A percentile compares a stretch with the other conserved stretches of the same genome.
These are phyloP conservation scores for Saturnispora hagleri DNA, from an alignment of 805 yeast species.

Conservation along the genomic window DNA sequence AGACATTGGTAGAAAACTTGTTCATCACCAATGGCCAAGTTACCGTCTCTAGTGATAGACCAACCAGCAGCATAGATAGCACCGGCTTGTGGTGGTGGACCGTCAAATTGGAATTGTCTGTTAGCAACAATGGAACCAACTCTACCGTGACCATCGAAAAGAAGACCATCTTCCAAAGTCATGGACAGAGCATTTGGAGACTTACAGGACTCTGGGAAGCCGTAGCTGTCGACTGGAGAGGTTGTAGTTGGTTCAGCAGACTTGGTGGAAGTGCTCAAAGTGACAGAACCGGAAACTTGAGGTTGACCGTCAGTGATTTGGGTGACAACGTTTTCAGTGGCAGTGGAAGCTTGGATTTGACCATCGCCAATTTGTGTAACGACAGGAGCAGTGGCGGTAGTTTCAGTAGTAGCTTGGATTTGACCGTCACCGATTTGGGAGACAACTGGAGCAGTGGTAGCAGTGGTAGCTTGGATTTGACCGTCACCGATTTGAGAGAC, in stretches of 20 bases:
- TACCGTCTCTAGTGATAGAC: constrained; percentile 37
- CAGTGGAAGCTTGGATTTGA: constrained; percentile 46
- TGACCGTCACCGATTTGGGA: neutral
- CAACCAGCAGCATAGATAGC: constrained; percentile 45
- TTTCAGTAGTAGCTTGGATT: neutral
- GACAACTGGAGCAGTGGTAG: neutral
- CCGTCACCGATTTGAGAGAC: neutral
- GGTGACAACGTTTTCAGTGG: constrained; percentile 30
- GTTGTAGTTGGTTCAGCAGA: constrained; percentile 24
- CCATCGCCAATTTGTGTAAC: constrained; percentile 44
- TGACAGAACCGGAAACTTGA: constrained; percentile 31
- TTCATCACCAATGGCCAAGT: constrained; percentile 42
- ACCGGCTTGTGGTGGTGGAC: constrained; percentile 58
- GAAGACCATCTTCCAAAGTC: constrained; percentile 32
- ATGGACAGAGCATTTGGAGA: constrained; percentile 33
- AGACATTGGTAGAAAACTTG: constrained; percentile 45
- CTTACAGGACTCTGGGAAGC: constrained; percentile 28
- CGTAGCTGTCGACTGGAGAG: constrained; percentile 16
- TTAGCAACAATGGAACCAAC: constrained; percentile 52
- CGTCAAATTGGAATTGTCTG: constrained; percentile 59
- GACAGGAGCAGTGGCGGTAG: constrained; percentile 10
- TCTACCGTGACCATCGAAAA: constrained; percentile 41
- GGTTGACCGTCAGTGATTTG: constrained; percentile 28
- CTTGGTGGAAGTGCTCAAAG: constrained; percentile 21
- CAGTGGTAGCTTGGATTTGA: neutral